Conservation (phyloP, 2,329 filamentous ascomycete species). For the Malbranchea zuffiana region DNA sequence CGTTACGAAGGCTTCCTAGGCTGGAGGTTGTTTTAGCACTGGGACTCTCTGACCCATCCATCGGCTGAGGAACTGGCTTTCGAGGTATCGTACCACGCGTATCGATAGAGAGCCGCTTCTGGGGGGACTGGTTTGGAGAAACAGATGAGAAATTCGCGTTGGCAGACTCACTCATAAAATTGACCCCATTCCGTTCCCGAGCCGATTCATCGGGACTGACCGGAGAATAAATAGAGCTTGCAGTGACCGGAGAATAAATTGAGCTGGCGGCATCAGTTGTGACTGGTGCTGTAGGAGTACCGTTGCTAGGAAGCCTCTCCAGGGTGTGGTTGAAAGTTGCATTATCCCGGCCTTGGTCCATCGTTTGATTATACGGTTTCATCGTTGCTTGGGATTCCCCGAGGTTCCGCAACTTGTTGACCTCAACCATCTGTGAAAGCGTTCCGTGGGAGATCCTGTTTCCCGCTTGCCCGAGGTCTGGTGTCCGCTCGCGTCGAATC, state of each 20-base stretch:
- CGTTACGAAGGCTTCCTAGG: conserved; percentile 33
- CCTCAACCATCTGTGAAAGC: conserved; percentile 65
- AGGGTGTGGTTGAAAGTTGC: conserved; percentile 18
- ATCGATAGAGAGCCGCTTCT: conserved; percentile 6
- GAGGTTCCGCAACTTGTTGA: conserved; percentile 43
- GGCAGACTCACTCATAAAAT: conserved; percentile 2
- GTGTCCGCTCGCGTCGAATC: conserved; percentile 59
- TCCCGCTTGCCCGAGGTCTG: conserved; percentile 68
- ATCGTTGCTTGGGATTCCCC: conserved; percentile 30
- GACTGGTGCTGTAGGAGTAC: conserved; percentile 16
- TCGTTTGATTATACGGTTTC: background rate
- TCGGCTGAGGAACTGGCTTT: conserved; percentile 40
- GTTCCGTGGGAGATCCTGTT: conserved; percentile 75
- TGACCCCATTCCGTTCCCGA: conserved; percentile 4
- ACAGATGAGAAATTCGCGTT: conserved; percentile 10
- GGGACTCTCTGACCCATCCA: conserved; percentile 15
- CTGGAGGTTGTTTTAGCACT: conserved; percentile 26
- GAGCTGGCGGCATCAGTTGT: conserved; percentile 8
- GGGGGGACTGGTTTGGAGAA: conserved; percentile 9
- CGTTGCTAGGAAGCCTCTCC: conserved; percentile 23
- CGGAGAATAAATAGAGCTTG: conserved; percentile 9
- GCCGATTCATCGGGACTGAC: conserved; percentile 9
- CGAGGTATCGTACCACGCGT: conserved; percentile 21
- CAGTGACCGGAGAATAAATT: conserved; percentile 9
- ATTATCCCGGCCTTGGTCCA: background rate